Percentiles rank a stretch among this genome's conserved stretches.
Conservation (phyloP, 768 basidiomycete genomes). For the Phaffia australis region DNA sequence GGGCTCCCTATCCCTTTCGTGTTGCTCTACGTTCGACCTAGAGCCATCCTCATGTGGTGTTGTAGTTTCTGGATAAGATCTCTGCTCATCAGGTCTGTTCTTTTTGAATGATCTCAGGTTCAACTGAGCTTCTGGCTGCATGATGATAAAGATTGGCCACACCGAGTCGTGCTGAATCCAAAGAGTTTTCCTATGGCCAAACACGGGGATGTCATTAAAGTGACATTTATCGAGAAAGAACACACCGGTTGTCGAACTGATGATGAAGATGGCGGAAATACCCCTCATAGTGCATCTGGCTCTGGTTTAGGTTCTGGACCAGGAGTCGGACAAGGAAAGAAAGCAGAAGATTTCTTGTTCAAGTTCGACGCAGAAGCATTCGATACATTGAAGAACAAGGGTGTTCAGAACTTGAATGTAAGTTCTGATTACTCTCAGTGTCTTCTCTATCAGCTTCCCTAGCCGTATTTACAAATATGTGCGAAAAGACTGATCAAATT, state of each 20-base stretch:
- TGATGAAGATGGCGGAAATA: background rate
- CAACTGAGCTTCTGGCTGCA: conserved; percentile 6
- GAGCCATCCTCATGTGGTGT: too few species aligned
- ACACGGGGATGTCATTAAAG: conserved; percentile 16
- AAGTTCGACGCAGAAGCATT: conserved; percentile 3
- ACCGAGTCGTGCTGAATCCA: conserved; percentile 21
- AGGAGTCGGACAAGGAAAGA: background rate
- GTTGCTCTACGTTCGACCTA: too few species aligned
- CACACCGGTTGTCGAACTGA: background rate
- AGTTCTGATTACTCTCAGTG: background rate
- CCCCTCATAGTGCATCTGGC: background rate
- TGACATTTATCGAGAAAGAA: background rate
- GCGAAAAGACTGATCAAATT: background rate
- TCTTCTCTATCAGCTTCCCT: background rate
- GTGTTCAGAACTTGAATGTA: too few species aligned
- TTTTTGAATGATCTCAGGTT: background rate
- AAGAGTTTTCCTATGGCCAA: conserved; percentile 13
- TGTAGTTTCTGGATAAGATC: too few species aligned
- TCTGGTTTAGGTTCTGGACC: background rate
- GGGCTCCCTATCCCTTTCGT: too few species aligned
- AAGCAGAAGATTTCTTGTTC: conserved; percentile 7
- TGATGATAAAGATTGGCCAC: conserved; percentile 8
- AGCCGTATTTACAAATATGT: too few species aligned
- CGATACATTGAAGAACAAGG: conserved; percentile 9
- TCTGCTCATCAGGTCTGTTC: too few species aligned